These are phyloP conservation scores for Eremomyces bilateralis DNA, from an alignment of 495 filamentous ascomycete genomes.

Conservation along the genomic window DNA sequence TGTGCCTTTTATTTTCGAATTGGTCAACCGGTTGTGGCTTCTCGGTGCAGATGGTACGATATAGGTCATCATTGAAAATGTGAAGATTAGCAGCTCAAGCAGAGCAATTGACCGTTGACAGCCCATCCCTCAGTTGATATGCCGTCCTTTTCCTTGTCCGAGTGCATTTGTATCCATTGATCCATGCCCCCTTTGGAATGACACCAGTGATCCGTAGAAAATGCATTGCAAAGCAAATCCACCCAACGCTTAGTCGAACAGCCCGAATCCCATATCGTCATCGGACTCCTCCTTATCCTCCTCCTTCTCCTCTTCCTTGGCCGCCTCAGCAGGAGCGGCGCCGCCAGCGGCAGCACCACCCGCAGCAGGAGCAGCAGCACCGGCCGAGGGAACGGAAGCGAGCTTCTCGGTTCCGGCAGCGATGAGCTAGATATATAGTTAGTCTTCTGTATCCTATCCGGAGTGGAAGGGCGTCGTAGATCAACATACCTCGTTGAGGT, in stretches of 20 bases:
- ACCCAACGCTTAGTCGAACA: slow-evolving; percentile 60
- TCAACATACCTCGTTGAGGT: slow-evolving; percentile 67
- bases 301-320: slow-evolving; percentile 53
- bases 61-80: too few relatives aligned
- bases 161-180: too few relatives aligned
- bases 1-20: too few relatives aligned
- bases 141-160: too few relatives aligned
- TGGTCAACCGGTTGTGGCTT: too few relatives aligned
- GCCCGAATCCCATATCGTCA: slow-evolving; percentile 99
- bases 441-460: not conserved
- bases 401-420: slow-evolving; percentile 78
- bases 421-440: slow-evolving; percentile 45
- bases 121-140: too few relatives aligned
- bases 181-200: too few relatives aligned
- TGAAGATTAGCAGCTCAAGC: too few relatives aligned
- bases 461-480: not conserved
- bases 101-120: too few relatives aligned
- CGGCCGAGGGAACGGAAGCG: slow-evolving; percentile 90
- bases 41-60: too few relatives aligned
- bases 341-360: slow-evolving; percentile 45
- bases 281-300: slow-evolving; percentile 82
- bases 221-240: too few relatives aligned
- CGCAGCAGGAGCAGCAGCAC: slow-evolving; percentile 40
- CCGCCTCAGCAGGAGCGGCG: slow-evolving; percentile 44
- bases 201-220: too few relatives aligned